Conservation (phyloP, 2,329 filamentous ascomycete species). For the Colletotrichum sp. region DNA sequence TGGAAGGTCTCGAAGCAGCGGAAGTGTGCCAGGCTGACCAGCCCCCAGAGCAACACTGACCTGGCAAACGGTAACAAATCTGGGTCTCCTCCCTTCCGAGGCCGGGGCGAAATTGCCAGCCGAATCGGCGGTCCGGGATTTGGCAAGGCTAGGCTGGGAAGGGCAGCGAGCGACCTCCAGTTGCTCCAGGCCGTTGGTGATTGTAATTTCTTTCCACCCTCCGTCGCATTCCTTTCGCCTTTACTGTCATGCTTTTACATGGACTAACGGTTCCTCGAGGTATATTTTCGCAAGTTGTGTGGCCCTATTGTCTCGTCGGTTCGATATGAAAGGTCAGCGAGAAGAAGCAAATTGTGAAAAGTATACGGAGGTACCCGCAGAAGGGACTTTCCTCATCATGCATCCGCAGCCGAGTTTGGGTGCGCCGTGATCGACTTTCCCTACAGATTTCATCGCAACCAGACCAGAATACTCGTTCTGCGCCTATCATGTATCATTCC, state of each 20-base stretch:
- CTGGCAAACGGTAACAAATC: not conserved
- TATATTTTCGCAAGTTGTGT: not conserved
- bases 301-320: not conserved
- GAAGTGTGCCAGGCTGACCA: not conserved
- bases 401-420: not conserved
- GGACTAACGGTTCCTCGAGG: not conserved
- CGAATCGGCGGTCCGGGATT: conserved; percentile 7
- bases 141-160: conserved; percentile 1
- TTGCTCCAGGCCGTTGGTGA: not conserved
- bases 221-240: not conserved
- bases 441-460: not conserved
- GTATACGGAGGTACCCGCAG: not conserved
- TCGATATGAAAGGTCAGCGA: not conserved
- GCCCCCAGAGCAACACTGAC: not conserved
- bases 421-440: not conserved
- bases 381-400: not conserved
- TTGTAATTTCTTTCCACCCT: conserved; percentile 5
- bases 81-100: not conserved
- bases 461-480: not conserved
- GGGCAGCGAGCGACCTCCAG: not conserved
- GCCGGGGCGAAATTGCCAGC: conserved; percentile 11
- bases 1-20: not conserved
- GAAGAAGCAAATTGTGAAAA: not conserved
- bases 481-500: not conserved
- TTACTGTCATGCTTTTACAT: not conserved